These are phyloP conservation scores for Aspergillus quadrilineatus DNA, from an alignment of 2,329 filamentous ascomycete genomes.

Conservation along the genomic window DNA sequence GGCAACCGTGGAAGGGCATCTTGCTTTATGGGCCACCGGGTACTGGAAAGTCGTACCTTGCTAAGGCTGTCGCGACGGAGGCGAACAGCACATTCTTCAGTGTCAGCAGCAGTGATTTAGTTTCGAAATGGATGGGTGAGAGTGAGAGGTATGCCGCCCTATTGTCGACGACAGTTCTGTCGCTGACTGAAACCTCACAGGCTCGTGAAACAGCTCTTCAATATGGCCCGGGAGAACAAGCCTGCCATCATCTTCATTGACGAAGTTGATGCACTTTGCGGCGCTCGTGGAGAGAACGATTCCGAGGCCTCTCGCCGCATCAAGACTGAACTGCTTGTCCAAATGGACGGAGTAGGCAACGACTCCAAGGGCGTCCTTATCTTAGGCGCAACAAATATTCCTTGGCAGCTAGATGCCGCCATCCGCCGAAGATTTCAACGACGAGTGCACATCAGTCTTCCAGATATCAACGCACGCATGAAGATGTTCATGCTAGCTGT, in stretches of 20 bases:
- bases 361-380: conserved; percentile 93
- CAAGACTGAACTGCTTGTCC: conserved; percentile 96
- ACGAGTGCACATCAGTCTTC: conserved; percentile 90
- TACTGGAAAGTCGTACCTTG: conserved; percentile 95
- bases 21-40: conserved; percentile 92
- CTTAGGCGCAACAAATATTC: conserved; percentile 94
- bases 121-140: conserved; percentile 99
- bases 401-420: conserved; percentile 95
- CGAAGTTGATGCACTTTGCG: conserved; percentile 94
- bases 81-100: conserved; percentile 99
- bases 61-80: conserved; percentile 96
- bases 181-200: conserved; percentile 45
- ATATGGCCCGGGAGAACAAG: conserved; percentile 96
- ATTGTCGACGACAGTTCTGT: background rate
- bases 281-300: conserved; percentile 89
- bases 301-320: conserved; percentile 96
- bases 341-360: conserved; percentile 98
- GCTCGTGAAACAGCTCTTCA: conserved; percentile 93
- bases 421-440: conserved; percentile 95
- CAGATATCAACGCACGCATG: conserved; percentile 81
- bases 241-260: conserved; percentile 99
- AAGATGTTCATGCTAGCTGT: conserved; percentile 95
- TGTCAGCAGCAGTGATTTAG: conserved; percentile 92
- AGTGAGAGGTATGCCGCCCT: conserved; percentile 74
- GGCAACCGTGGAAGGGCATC: conserved; percentile 98